phyloP scores from a whole-genome alignment of 176 grass and related monocot species.

The Oryza australiensis region DNA sequence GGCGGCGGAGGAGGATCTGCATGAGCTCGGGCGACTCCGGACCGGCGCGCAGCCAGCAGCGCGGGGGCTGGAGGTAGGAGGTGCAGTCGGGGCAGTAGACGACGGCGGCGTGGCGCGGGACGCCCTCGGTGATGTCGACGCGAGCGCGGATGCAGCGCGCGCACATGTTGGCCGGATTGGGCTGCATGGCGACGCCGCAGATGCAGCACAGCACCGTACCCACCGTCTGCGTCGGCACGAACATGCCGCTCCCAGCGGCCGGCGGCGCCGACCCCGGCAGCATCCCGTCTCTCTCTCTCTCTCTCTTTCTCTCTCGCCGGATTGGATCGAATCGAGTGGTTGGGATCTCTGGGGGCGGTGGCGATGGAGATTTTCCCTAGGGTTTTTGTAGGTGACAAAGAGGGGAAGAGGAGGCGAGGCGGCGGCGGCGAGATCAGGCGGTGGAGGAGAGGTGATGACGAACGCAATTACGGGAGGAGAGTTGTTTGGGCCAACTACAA shows the following conservation, averaged over 20 bases:
- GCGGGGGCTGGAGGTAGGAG: slow-evolving; percentile 62
- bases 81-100: slow-evolving; percentile 68
- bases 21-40: slow-evolving; percentile 87
- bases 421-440: background rate
- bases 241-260: slow-evolving; percentile 72
- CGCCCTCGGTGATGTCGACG: slow-evolving; percentile 76
- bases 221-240: slow-evolving; percentile 75
- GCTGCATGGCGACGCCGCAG: slow-evolving; percentile 81
- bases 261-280: slow-evolving; percentile 53
- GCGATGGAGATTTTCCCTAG: slow-evolving; percentile 32
- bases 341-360: background rate
- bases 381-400: slow-evolving; percentile 37
- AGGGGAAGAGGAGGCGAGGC: background rate
- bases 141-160: slow-evolving; percentile 68
- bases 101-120: slow-evolving; percentile 56
- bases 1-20: slow-evolving; percentile 74
- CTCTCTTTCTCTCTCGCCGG: no score
- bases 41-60: slow-evolving; percentile 58
- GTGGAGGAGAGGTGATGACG: slow-evolving; percentile 8
- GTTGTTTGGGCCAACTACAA: background rate
- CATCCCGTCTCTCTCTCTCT: no score
- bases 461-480: slow-evolving; percentile 12
- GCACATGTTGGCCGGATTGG: slow-evolving; percentile 96
- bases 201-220: slow-evolving; percentile 94
- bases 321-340: background rate